Conservation (phyloP, 768 basidiomycete species). For the Gloeopeniophorella convolvens region DNA sequence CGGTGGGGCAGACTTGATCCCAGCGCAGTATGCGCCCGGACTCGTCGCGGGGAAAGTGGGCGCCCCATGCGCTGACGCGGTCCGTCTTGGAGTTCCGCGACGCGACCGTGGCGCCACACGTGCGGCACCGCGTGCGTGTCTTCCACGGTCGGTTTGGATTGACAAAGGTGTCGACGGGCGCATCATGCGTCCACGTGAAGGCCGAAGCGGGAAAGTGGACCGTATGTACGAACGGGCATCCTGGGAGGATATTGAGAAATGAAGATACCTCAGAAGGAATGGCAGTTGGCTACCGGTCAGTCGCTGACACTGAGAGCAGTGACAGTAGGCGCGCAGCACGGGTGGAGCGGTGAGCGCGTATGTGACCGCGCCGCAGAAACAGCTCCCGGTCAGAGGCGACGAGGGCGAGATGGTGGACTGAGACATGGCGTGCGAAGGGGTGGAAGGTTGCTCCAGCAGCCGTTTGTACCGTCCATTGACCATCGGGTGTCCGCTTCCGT, state of each 20-base stretch:
- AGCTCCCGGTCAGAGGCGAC: conserved; percentile 35
- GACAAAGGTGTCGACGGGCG: conserved; percentile 43
- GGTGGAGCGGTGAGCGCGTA: conserved; percentile 45
- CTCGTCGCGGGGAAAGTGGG: conserved; percentile 46
- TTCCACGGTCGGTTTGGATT: conserved; percentile 51
- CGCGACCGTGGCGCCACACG: conserved; percentile 49
- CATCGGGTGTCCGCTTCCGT: no score
- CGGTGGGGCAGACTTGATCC: conserved; percentile 54
- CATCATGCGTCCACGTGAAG: conserved; percentile 49
- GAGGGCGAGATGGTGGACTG: neutral
- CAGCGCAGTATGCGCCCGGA: conserved; percentile 45
- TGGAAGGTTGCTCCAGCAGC: neutral
- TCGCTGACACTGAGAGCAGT: conserved; percentile 65
- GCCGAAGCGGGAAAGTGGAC: conserved; percentile 45
- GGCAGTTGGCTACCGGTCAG: conserved; percentile 45
- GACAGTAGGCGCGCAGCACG: conserved; percentile 55
- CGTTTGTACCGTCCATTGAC: no score
- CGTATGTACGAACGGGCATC: conserved; percentile 56
- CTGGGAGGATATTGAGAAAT: conserved; percentile 28
- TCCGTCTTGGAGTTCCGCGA: conserved; percentile 44
- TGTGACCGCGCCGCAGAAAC: conserved; percentile 50
- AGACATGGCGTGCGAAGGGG: neutral
- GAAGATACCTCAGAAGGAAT: neutral
- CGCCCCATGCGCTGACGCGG: conserved; percentile 54
- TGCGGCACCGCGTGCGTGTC: conserved; percentile 55